Percentiles rank a stretch among this genome's conserved stretches.
Evolutionary conservation across 129 eudicot species (phyloP).

Genomic region (Saussurea involucrata): DNA sequence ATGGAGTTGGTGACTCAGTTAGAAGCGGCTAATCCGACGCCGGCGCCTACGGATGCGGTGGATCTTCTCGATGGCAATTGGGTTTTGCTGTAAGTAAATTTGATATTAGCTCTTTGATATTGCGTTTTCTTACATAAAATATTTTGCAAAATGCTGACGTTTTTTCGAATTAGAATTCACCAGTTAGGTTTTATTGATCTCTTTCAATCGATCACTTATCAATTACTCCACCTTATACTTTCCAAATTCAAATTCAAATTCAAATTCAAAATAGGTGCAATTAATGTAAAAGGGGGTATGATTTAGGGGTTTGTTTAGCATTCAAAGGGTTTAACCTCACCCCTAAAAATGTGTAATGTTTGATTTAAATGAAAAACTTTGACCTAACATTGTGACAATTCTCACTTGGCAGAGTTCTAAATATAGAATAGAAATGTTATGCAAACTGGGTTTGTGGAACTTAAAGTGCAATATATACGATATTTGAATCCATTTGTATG

Average conservation of each 20-base stretch:
- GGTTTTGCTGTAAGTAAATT: conserved; percentile 72
- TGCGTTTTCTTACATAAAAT: neutral
- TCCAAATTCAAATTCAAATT: neutral
- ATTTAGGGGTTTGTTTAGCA: neutral
- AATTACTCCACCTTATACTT: neutral
- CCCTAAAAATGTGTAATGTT: neutral
- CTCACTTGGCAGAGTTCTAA: neutral
- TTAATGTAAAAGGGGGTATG: neutral
- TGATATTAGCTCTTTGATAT: neutral
- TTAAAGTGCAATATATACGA: neutral
- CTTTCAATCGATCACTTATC: neutral
- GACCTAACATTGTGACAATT: neutral
- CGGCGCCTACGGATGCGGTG: conserved; percentile 58
- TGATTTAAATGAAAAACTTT: neutral
- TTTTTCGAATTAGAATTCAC: neutral
- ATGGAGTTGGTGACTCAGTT: conserved; percentile 67
- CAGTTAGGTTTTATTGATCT: neutral
- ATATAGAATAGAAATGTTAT: neutral
- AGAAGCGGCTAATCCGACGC: conserved; percentile 78
- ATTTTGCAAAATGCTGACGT: neutral
- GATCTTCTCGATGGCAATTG: conserved; percentile 91
- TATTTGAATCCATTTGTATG: too few relatives aligned
- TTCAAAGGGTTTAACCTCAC: neutral
- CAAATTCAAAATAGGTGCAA: neutral
- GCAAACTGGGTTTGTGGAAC: neutral